Percentiles rank a stretch among this genome's conserved stretches.
These are phyloP conservation scores for Phaeoacremonium minimum DNA, from an alignment of 2,329 filamentous ascomycete genomes.

Conservation along the genomic window DNA sequence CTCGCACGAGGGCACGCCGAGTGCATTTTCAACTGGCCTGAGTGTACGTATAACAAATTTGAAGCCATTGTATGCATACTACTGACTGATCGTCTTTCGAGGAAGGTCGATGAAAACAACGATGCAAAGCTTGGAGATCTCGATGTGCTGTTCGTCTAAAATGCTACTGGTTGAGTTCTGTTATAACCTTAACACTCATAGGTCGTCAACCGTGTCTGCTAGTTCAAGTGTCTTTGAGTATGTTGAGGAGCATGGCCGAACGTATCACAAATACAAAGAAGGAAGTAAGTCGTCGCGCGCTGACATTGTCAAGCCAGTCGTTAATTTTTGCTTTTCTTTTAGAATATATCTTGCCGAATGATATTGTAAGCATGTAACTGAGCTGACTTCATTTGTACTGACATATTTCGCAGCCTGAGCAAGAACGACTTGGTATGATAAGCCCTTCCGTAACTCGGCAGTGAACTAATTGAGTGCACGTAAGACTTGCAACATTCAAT, in stretches of 20 bases:
- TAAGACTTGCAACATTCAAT: conserved; percentile 3
- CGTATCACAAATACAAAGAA: conserved; percentile 10
- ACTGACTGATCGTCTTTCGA: too few relatives aligned
- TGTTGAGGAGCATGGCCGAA: conserved; percentile 9
- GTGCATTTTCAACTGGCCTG: too few relatives aligned
- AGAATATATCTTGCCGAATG: conserved; percentile 11
- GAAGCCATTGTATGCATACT: too few relatives aligned
- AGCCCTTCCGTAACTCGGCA: background rate
- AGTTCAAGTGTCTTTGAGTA: conserved; percentile 9
- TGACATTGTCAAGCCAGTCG: background rate
- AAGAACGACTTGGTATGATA: background rate
- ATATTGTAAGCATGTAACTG: conserved; percentile 1
- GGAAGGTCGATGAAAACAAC: too few relatives aligned
- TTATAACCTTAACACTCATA: too few relatives aligned
- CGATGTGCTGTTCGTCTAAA: too few relatives aligned
- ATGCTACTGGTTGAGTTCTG: too few relatives aligned
- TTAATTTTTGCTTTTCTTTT: background rate
- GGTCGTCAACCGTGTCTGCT: background rate
- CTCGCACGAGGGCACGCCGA: too few relatives aligned
- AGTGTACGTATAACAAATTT: too few relatives aligned
- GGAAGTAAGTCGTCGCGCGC: conserved; percentile 2
- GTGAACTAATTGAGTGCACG: background rate
- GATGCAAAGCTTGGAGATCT: too few relatives aligned
- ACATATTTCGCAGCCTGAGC: background rate
- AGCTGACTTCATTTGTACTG: background rate